These are phyloP conservation scores for Aspergillus udagawae DNA, from an alignment of 2,329 filamentous ascomycete species.

Conservation along the genomic window DNA sequence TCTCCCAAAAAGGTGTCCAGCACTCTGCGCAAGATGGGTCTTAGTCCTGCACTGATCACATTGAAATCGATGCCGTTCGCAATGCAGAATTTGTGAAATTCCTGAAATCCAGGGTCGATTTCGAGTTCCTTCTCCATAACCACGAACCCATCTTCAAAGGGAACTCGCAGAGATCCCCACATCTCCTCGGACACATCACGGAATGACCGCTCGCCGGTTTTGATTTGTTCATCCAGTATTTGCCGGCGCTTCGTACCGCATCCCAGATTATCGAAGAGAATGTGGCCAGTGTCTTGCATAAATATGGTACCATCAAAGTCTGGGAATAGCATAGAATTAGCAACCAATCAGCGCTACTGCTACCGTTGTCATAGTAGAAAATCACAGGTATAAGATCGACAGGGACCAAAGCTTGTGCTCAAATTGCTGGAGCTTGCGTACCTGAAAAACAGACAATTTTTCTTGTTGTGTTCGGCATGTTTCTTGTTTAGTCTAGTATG, in stretches of 20 bases:
- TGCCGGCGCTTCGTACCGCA: constrained; percentile 56
- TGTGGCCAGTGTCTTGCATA: constrained; percentile 67
- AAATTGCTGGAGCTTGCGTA: constrained; percentile 15
- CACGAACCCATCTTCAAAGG: constrained; percentile 64
- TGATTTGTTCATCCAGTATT: constrained; percentile 60
- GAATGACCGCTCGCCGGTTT: constrained; percentile 62
- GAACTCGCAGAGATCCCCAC: constrained; percentile 64
- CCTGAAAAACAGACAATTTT: constrained; percentile 47
- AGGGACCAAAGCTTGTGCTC: background rate
- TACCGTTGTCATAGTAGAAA: constrained; percentile 1
- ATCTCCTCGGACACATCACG: constrained; percentile 68
- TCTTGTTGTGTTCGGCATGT: constrained; percentile 25
- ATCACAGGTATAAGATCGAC: constrained; percentile 6
- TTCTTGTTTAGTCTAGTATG: background rate
- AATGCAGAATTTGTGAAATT: constrained; percentile 63
- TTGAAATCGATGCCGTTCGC: constrained; percentile 63
- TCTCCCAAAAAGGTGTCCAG: constrained; percentile 63
- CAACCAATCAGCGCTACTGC: background rate
- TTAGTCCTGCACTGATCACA: constrained; percentile 64
- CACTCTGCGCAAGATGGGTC: constrained; percentile 59
- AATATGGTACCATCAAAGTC: constrained; percentile 71
- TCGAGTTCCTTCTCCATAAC: constrained; percentile 60
- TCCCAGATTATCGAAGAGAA: constrained; percentile 63
- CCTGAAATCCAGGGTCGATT: constrained; percentile 60
- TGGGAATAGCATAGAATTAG: constrained; percentile 22